Conservation (phyloP, 805 yeast species). For the Ogataea degrootiae region DNA sequence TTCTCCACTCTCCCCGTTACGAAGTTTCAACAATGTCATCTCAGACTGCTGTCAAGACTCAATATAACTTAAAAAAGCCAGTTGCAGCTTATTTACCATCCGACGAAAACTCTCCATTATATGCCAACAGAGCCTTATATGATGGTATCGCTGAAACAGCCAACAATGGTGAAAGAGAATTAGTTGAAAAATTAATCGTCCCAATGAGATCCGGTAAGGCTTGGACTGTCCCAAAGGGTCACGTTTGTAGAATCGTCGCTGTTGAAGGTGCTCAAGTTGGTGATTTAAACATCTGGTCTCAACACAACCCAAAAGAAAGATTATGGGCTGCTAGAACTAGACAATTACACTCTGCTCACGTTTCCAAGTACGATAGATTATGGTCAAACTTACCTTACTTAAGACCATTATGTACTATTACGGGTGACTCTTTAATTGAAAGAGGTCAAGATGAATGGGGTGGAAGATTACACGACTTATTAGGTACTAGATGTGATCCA, state of each 20-base stretch:
- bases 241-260: slow-evolving; percentile 54
- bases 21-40: slow-evolving; percentile 9
- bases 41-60: slow-evolving; percentile 21
- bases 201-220: slow-evolving; percentile 58
- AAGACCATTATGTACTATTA: slow-evolving; percentile 60
- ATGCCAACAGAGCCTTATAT: slow-evolving; percentile 46
- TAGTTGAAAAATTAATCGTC: slow-evolving; percentile 38
- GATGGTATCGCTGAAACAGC: slow-evolving; percentile 35
- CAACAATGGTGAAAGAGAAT: slow-evolving; percentile 35
- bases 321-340: slow-evolving; percentile 69
- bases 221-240: slow-evolving; percentile 57
- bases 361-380: slow-evolving; percentile 53
- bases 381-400: slow-evolving; percentile 66
- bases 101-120: slow-evolving; percentile 43
- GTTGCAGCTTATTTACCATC: slow-evolving; percentile 55
- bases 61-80: slow-evolving; percentile 34
- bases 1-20: too few species aligned
- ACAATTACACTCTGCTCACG: slow-evolving; percentile 61
- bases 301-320: slow-evolving; percentile 55
- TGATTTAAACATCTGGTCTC: slow-evolving; percentile 62
- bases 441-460: slow-evolving; percentile 62
- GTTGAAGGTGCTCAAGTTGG: slow-evolving; percentile 72
- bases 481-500: slow-evolving; percentile 69
- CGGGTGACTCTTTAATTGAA: slow-evolving; percentile 52
- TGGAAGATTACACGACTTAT: slow-evolving; percentile 58